These are phyloP conservation scores for Nemania abortiva DNA, from an alignment of 2,329 filamentous ascomycete species.

Conservation along the genomic window DNA sequence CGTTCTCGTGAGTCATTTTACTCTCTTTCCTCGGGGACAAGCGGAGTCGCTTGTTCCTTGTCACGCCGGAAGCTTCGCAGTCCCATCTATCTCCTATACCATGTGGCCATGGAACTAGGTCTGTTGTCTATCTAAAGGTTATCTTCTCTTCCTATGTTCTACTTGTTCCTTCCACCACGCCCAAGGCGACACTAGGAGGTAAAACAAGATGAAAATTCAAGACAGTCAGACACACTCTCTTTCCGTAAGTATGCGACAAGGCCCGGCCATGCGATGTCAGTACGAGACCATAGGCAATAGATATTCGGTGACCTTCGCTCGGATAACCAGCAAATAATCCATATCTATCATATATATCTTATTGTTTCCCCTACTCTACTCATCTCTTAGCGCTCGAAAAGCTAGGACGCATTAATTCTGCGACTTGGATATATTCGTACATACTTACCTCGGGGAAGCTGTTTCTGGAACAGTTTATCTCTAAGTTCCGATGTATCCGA, in stretches of 20 bases:
- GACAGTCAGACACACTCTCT: neutral
- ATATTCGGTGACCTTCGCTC: no score
- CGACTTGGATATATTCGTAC: no score
- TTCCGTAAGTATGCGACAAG: neutral
- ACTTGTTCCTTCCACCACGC: neutral
- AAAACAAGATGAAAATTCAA: neutral
- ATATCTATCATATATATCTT: no score
- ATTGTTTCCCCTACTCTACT: no score
- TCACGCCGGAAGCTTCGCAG: neutral
- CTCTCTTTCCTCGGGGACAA: neutral
- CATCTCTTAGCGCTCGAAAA: no score
- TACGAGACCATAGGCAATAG: no score
- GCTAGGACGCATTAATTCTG: no score
- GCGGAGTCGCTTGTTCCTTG: neutral
- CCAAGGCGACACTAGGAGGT: neutral
- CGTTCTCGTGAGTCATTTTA: neutral
- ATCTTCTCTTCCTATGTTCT: neutral
- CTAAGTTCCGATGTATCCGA: no score
- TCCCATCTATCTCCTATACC: neutral
- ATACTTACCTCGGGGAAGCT: no score
- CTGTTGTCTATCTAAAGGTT: neutral
- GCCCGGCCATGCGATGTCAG: neutral
- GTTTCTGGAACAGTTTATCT: no score
- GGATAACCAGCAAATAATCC: no score
- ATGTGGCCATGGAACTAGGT: neutral